Base-by-base conservation (phyloP, 805 yeast genomes). In the Kazachstania psychrophila region DNA sequence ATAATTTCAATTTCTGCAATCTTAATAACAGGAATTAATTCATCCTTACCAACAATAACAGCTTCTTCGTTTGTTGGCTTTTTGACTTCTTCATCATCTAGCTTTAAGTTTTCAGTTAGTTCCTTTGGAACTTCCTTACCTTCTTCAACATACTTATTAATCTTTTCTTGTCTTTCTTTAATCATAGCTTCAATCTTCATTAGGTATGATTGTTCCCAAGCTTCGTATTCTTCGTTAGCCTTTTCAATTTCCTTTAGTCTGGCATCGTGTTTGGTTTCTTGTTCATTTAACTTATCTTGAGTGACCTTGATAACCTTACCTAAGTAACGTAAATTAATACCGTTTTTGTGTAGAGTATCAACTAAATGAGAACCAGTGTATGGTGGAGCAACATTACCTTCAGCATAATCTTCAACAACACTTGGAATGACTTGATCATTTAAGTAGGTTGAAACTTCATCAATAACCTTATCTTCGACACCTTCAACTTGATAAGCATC, bases 271-370 rank as follows among this genome's bases (percentile, higher is more conserved):
- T 47, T 39, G 2, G 25, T 27, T 10, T 39, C 37, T 46, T 60
- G 60, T 10, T 44, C 40, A 9, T 45, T 39, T 20, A 54, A 40
- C 17, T 46, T 38, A 31, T 34, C 49, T 37, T 65, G 54, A 9
- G 60, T 62, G 24, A 61, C 46, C 27, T 56, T 53, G 37, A 60
- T 51, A 31, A 52, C 39, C 39, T 62, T 52, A 41, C 96, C 96
- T 51, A 89, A 68, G 54, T 89, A 89, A 65, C 97, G 80, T 61
- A 88, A 56, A 58, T 86, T 88, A 57, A 89, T 77, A 68, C 98
- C 98, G 38, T 68, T 66, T 44, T 72, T 73, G 60, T 92, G 98
- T 61, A 89, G 60, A 36, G 69, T 56, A 28, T 68, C 64, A 14
- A 83, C 64, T 48, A 92, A 70, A 51, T 87, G 92, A 3, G 61